A percentile compares a stretch with the other conserved stretches of the same genome.
Evolutionary conservation across 2,329 filamentous ascomycete species (phyloP).

Genomic region (Paraphaeosphaeria minitans): DNA sequence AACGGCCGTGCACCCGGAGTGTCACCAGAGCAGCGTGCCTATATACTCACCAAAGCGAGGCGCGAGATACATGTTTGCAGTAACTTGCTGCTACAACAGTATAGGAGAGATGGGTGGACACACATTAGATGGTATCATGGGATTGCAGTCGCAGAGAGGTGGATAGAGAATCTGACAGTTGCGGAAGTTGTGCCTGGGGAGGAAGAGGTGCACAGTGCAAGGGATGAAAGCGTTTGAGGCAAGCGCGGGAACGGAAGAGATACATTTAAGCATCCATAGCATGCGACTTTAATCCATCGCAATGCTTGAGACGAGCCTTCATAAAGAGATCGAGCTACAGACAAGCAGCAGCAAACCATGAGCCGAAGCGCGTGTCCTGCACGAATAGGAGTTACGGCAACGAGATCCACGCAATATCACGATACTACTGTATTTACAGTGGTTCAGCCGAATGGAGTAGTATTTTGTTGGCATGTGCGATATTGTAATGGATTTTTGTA

Average conservation of each 20-base stretch:
- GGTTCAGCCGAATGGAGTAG: too few species aligned
- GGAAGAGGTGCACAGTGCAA: neutral
- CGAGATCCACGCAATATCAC: too few species aligned
- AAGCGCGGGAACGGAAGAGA: neutral
- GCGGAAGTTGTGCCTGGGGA: neutral
- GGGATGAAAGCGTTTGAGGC: neutral
- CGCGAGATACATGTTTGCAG: slow-evolving; percentile 24
- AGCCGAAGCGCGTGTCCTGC: too few species aligned
- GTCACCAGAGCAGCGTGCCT: slow-evolving; percentile 6
- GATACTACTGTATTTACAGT: too few species aligned
- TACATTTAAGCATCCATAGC: neutral
- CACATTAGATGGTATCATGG: slow-evolving; percentile 25
- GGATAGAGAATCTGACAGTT: slow-evolving; percentile 14
- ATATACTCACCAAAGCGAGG: slow-evolving; percentile 15
- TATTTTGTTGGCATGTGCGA: neutral
- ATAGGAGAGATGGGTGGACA: slow-evolving; percentile 20
- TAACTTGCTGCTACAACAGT: slow-evolving; percentile 24
- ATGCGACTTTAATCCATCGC: too few species aligned
- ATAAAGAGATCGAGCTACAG: too few species aligned
- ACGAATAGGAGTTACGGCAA: too few species aligned
- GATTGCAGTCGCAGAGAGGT: slow-evolving; percentile 24
- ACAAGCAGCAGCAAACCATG: too few species aligned
- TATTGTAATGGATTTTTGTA: neutral
- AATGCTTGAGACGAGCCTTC: too few species aligned
- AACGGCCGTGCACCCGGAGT: neutral